phyloP scores from a whole-genome alignment of 176 grass and related monocot species.

The Zoysia japonica region DNA sequence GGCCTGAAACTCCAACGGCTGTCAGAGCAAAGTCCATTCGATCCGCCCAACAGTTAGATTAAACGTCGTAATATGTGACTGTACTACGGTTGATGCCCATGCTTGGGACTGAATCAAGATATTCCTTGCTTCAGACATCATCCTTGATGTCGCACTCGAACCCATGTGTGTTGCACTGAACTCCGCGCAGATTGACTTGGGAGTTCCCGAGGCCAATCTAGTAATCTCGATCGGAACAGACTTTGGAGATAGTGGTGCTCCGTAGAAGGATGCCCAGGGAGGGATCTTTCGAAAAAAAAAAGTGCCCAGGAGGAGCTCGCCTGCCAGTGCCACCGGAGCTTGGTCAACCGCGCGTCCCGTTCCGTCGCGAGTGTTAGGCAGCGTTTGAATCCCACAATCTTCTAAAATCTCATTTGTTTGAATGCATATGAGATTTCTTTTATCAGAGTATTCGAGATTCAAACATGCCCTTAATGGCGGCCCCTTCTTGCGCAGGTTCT shows the following conservation, averaged over 20 bases:
- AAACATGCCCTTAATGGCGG: too few relatives aligned
- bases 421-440: too few relatives aligned
- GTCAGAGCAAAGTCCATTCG: not conserved
- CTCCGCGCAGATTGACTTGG: constrained; percentile 11
- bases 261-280: not conserved
- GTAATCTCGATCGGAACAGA: not conserved
- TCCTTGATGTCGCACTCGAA: not conserved
- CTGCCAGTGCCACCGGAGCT: too few relatives aligned
- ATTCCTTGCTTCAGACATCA: constrained; percentile 27
- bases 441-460: too few relatives aligned
- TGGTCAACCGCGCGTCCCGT: too few relatives aligned
- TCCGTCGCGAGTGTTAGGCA: too few relatives aligned
- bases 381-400: too few relatives aligned
- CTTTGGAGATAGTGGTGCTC: not conserved
- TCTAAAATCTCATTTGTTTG: too few relatives aligned
- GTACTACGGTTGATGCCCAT: not conserved
- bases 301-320: not conserved
- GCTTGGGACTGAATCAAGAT: constrained; percentile 3
- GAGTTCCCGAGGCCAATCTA: not conserved
- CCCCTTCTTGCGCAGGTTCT: not conserved
- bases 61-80: not conserved
- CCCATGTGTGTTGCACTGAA: constrained; percentile 4
- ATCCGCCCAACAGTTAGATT: not conserved
- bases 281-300: too few relatives aligned
- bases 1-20: not conserved